These are phyloP conservation scores for Ustilago tritici DNA, from an alignment of 1,284 basidiomycete species.

Conservation along the genomic window DNA sequence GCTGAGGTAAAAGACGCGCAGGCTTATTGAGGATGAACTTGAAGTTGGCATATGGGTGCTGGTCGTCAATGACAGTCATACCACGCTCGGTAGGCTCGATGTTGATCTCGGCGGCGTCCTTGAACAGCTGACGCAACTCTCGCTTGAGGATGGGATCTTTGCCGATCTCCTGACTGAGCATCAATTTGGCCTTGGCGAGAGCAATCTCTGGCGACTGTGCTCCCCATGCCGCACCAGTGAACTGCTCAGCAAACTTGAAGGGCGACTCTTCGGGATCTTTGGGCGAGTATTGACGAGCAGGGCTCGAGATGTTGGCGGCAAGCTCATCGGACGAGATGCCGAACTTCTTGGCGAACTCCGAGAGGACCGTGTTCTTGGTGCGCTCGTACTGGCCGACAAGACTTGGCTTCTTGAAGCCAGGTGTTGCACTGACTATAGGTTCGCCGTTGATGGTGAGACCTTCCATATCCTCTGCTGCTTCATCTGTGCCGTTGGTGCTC, in stretches of 20 bases:
- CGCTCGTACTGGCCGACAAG: constrained; percentile 87
- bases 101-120: constrained; percentile 81
- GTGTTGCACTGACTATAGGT: constrained; percentile 67
- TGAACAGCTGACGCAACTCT: constrained; percentile 83
- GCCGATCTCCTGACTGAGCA: constrained; percentile 89
- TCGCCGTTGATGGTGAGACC: constrained; percentile 42
- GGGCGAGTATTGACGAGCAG: constrained; percentile 74
- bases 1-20: constrained; percentile 75
- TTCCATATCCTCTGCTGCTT: constrained; percentile 72
- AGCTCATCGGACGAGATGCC: constrained; percentile 83
- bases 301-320: constrained; percentile 80
- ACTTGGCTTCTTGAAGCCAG: constrained; percentile 81
- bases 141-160: constrained; percentile 90
- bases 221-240: constrained; percentile 56
- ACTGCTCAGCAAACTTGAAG: constrained; percentile 61
- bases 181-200: constrained; percentile 77
- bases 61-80: constrained; percentile 87
- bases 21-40: constrained; percentile 92
- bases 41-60: constrained; percentile 91
- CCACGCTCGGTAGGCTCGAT: constrained; percentile 91
- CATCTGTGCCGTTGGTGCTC: constrained; percentile 77
- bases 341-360: constrained; percentile 82
- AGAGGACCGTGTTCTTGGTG: constrained; percentile 81
- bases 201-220: constrained; percentile 52
- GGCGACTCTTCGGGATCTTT: constrained; percentile 72